Evolutionary conservation across 495 filamentous ascomycete species (phyloP), one percentile per base, ranked within the genome.

Genomic region (Aspergillus carlsbadensis): DNA sequence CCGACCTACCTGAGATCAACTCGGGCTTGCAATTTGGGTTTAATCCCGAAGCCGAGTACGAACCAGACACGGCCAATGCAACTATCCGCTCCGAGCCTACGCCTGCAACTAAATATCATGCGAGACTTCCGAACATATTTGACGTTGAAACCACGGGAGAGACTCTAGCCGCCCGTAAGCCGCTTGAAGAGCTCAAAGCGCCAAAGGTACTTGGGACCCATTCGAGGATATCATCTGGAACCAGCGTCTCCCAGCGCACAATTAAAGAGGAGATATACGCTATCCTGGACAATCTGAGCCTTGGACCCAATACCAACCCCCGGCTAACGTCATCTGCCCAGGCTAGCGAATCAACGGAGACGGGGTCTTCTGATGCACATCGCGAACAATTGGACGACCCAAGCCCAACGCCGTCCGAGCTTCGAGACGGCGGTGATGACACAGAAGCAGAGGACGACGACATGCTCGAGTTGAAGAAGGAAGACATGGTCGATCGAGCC

Each of bases 211-310:
- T 26, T 20, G 26, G 8, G 21, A 18, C 41, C 18, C 17, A 14
- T 11, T 33, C 48, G 8, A 40, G 37, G 11, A 35, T 43, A 34
- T 43, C 46, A 43, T 48, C 22, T 6, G 17, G 26, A 17, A 44
- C 37, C 18, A 43, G 24, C 26, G 31, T 34, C n/a, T 36, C 33
- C 36, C 35, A 47, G 26, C 53, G 31, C 11, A 34, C 17, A n/a
- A n/a, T 47, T 5, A 50, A 49, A 26, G 37, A 58, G 20, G 41
- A 58, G 29, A 58, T 58, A 34, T 57, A 40, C 29, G 54, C 54
- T 7, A 50, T 57, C 17, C 33, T 57, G 10, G 46, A 44, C 29
- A 57, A 50, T 26, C 39, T 55, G 44, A 37, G 31, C 21, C 1
- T 18, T 45, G n/a, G 34, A 21, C 22, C 52, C 33, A 20, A 39